Evolutionary conservation across 768 basidiomycete genomes (phyloP).

Genomic region (Suillus ampliporus): DNA sequence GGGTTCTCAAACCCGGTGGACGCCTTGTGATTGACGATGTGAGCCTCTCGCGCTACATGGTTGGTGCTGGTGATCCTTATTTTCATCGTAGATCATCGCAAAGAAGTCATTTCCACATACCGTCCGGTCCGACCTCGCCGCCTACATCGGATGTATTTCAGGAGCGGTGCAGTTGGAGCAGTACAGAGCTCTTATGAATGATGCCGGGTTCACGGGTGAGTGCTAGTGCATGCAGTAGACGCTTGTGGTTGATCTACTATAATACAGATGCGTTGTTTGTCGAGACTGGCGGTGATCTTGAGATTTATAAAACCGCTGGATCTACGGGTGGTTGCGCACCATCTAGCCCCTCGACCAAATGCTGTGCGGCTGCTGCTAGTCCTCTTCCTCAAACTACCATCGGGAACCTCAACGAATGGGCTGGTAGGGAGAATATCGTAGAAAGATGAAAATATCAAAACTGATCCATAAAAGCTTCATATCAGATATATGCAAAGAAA

Average conservation of each 20-base stretch:
- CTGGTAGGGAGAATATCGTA: constrained; percentile 37
- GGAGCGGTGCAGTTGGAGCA: constrained; percentile 49
- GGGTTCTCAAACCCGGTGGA: constrained; percentile 62
- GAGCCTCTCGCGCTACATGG: background rate
- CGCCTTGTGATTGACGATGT: constrained; percentile 60
- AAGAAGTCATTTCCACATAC: constrained; percentile 48
- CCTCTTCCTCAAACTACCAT: constrained; percentile 12
- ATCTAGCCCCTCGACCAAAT: constrained; percentile 12
- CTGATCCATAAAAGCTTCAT: constrained; percentile 42
- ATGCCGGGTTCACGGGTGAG: constrained; percentile 51
- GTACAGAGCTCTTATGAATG: constrained; percentile 44
- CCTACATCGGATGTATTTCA: constrained; percentile 52
- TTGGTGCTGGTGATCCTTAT: background rate
- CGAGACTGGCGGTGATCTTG: constrained; percentile 48
- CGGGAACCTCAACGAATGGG: constrained; percentile 51
- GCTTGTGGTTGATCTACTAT: background rate
- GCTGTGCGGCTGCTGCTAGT: constrained; percentile 1
- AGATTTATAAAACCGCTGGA: constrained; percentile 36
- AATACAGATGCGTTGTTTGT: constrained; percentile 46
- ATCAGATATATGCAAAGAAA: constrained; percentile 53
- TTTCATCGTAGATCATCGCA: constrained; percentile 49
- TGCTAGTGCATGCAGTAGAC: background rate
- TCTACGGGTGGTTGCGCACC: constrained; percentile 23
- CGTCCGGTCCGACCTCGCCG: constrained; percentile 45
- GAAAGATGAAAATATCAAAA: constrained; percentile 1